Evolutionary conservation across 129 eudicot species (phyloP).

Genomic region (Helichrysum umbraculigerum): DNA sequence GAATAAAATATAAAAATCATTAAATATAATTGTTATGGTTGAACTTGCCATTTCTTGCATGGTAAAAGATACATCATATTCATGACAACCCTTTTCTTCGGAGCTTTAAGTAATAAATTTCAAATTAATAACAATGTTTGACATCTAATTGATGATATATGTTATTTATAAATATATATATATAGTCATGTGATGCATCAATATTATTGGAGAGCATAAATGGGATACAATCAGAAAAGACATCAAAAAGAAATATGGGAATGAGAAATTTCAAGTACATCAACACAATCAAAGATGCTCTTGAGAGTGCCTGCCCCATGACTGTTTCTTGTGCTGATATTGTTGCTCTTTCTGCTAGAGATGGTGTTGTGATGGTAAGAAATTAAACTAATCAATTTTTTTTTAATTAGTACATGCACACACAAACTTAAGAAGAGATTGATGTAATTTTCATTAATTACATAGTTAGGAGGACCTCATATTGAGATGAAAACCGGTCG

Average conservation of each 20-base stretch:
- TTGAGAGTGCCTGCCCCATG: constrained; percentile 68
- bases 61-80: constrained; percentile 3
- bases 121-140: background rate
- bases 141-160: background rate
- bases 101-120: background rate
- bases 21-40: background rate
- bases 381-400: background rate
- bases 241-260: constrained; percentile 55
- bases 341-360: constrained; percentile 87
- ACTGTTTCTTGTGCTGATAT: constrained; percentile 91
- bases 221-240: constrained; percentile 62
- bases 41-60: constrained; percentile 7
- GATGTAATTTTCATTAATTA: background rate
- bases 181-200: constrained; percentile 91
- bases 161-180: too few relatives aligned
- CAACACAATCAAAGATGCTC: constrained; percentile 65
- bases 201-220: constrained; percentile 52
- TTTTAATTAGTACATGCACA: background rate
- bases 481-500: constrained; percentile 86
- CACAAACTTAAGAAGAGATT: background rate
- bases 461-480: constrained; percentile 76
- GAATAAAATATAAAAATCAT: background rate
- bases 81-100: constrained; percentile 7
- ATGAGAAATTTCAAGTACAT: constrained; percentile 92
- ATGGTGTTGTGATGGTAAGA: constrained; percentile 66